A percentile compares a stretch with the other conserved stretches of the same genome.
phyloP scores from a whole-genome alignment of 257 asterid genomes.

The Primulina tabacum region DNA sequence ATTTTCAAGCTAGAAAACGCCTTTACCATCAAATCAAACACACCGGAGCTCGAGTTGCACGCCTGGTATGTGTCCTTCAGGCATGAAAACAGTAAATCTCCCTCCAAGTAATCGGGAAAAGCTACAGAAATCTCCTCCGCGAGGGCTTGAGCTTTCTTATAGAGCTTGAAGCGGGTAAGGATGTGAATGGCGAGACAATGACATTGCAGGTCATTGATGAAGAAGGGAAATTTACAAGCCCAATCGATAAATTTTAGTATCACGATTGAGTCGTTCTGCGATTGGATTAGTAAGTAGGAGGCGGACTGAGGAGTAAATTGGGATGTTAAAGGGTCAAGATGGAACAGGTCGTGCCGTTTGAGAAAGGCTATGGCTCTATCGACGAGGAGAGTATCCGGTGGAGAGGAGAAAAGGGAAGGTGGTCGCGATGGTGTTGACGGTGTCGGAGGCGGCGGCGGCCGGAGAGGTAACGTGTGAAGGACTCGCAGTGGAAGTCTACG shows the following conservation, averaged over 20 bases:
- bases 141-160: slow-evolving; percentile 60
- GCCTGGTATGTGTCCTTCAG: slow-evolving; percentile 61
- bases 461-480: slow-evolving; percentile 34
- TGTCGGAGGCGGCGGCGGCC: slow-evolving; percentile 16
- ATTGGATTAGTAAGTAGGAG: slow-evolving; percentile 57
- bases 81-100: slow-evolving; percentile 45
- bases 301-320: slow-evolving; percentile 66
- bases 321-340: slow-evolving; percentile 48
- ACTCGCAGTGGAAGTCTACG: slow-evolving; percentile 33
- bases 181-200: slow-evolving; percentile 63
- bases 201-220: slow-evolving; percentile 52
- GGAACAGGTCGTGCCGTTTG: slow-evolving; percentile 45
- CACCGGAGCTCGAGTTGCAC: slow-evolving; percentile 77
- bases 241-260: slow-evolving; percentile 56
- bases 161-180: slow-evolving; percentile 76
- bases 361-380: slow-evolving; percentile 56
- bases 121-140: slow-evolving; percentile 49
- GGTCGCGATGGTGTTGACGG: slow-evolving; percentile 25
- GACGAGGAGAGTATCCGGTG: slow-evolving; percentile 43
- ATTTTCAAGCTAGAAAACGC: slow-evolving; percentile 56
- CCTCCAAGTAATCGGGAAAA: slow-evolving; percentile 35
- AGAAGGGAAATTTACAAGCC: slow-evolving; percentile 64
- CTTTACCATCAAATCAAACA: slow-evolving; percentile 71
- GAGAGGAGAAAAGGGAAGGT: slow-evolving; percentile 34
- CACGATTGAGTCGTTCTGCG: slow-evolving; percentile 44